A percentile compares a stretch with the other conserved stretches of the same genome.
phyloP scores from a whole-genome alignment of 495 filamentous ascomycete species.

The Acidomyces sp. region DNA sequence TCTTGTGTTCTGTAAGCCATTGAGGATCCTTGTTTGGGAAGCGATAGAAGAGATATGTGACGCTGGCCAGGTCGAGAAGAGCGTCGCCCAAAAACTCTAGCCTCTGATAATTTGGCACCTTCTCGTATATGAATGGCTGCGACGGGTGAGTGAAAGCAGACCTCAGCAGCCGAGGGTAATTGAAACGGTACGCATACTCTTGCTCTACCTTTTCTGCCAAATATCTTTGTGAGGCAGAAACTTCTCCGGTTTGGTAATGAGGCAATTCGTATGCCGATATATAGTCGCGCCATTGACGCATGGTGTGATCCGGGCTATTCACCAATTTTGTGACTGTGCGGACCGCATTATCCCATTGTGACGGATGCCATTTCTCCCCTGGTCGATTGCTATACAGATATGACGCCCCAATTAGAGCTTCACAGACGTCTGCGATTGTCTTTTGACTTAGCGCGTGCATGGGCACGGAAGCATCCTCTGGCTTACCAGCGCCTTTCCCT shows the following conservation, averaged over 20 bases:
- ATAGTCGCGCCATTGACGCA: slow-evolving; percentile 60
- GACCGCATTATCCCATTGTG: slow-evolving; percentile 66
- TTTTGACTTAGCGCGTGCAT: slow-evolving; percentile 71
- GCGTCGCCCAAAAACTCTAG: slow-evolving; percentile 91
- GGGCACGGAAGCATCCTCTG: slow-evolving; percentile 37
- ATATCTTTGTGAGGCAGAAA: slow-evolving; percentile 51
- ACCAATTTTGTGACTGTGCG: slow-evolving; percentile 71
- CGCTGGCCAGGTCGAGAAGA: slow-evolving; percentile 74
- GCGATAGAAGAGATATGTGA: slow-evolving; percentile 63
- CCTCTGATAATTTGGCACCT: slow-evolving; percentile 77
- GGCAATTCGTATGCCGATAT: slow-evolving; percentile 56
- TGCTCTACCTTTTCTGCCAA: slow-evolving; percentile 51
- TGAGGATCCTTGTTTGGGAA: slow-evolving; percentile 77
- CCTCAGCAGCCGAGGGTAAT: slow-evolving; percentile 58
- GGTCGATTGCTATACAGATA: slow-evolving; percentile 48
- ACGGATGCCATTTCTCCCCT: slow-evolving; percentile 19
- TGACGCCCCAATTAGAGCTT: slow-evolving; percentile 85
- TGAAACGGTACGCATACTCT: slow-evolving; percentile 69
- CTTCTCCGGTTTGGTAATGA: slow-evolving; percentile 47
- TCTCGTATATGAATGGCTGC: slow-evolving; percentile 55
- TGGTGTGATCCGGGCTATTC: slow-evolving; percentile 49
- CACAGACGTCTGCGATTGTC: slow-evolving; percentile 91
- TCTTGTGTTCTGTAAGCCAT: slow-evolving; percentile 96
- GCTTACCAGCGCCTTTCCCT: slow-evolving; percentile 49
- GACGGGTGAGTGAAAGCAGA: slow-evolving; percentile 88